A percentile compares a stretch with the other conserved stretches of the same genome.
Conservation (phyloP, 805 yeast species). For the Brettanomyces bruxellensis region DNA sequence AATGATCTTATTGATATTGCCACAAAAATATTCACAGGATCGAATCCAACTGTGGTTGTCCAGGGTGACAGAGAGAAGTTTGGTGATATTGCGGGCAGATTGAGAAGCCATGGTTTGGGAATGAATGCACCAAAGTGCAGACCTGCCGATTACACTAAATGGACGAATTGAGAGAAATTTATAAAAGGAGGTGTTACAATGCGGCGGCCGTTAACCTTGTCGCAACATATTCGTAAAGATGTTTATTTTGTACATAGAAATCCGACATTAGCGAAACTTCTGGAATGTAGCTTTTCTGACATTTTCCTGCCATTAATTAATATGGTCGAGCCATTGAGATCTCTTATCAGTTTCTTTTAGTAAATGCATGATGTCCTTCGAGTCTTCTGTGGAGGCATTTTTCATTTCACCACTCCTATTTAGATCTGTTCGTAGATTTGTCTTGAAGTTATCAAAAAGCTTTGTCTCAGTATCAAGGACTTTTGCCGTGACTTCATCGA, state of each 20-base stretch:
- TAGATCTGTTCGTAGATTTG: background rate
- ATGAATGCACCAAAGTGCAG: background rate
- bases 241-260: too few species aligned
- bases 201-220: too few species aligned
- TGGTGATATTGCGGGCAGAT: slow-evolving; percentile 69
- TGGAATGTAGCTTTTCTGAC: too few species aligned
- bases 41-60: slow-evolving; percentile 75
- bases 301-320: background rate
- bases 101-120: slow-evolving; percentile 71
- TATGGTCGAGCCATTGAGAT: background rate
- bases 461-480: slow-evolving; percentile 1
- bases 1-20: slow-evolving; percentile 70
- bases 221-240: too few species aligned
- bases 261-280: too few species aligned
- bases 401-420: background rate
- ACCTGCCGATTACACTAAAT: too few species aligned
- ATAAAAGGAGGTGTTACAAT: background rate
- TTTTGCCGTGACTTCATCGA: background rate
- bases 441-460: background rate
- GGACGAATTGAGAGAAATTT: background rate
- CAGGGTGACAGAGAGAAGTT: slow-evolving; percentile 81
- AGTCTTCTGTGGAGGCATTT: background rate
- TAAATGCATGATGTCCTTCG: background rate
- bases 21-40: slow-evolving; percentile 62
- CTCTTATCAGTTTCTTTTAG: background rate